A percentile compares a stretch with the other conserved stretches of the same genome.
These are phyloP conservation scores for Mycena metata DNA, from an alignment of 768 basidiomycete genomes.

Conservation along the genomic window DNA sequence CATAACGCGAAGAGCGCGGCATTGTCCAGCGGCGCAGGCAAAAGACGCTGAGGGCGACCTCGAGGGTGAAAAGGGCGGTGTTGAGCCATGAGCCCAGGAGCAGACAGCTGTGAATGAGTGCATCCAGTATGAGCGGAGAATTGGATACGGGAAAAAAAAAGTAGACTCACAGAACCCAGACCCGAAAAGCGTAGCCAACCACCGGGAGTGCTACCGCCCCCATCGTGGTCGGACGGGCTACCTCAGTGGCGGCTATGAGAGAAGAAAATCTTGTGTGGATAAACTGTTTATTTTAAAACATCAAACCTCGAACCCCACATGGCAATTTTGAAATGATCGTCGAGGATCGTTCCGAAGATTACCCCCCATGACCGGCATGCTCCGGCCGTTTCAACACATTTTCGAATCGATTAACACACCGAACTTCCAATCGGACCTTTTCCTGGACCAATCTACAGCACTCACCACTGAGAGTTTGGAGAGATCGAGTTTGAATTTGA, in stretches of 20 bases:
- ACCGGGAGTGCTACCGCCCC: not conserved
- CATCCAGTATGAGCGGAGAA: not conserved
- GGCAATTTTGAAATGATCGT: too few species aligned
- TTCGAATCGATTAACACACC: too few species aligned
- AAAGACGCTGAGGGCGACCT: constrained; percentile 7
- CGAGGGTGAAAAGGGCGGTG: constrained; percentile 16
- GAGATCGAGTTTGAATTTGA: too few species aligned
- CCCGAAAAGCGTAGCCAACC: too few species aligned
- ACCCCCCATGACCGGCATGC: too few species aligned
- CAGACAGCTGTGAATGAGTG: not conserved
- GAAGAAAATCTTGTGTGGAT: not conserved
- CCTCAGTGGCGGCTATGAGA: not conserved
- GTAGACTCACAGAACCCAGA: not conserved
- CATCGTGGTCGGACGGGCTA: not conserved
- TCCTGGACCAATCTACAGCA: too few species aligned
- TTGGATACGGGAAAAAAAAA: not conserved
- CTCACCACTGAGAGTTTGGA: too few species aligned
- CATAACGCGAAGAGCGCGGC: not conserved
- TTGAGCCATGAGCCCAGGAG: constrained; percentile 27
- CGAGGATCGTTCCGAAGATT: too few species aligned
- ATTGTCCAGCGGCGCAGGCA: constrained; percentile 20
- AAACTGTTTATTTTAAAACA: too few species aligned
- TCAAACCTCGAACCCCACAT: too few species aligned
- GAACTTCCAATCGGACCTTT: too few species aligned
- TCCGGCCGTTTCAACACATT: too few species aligned